Conservation (phyloP, 441 rosid species). For the Gossypium gossypioides region DNA sequence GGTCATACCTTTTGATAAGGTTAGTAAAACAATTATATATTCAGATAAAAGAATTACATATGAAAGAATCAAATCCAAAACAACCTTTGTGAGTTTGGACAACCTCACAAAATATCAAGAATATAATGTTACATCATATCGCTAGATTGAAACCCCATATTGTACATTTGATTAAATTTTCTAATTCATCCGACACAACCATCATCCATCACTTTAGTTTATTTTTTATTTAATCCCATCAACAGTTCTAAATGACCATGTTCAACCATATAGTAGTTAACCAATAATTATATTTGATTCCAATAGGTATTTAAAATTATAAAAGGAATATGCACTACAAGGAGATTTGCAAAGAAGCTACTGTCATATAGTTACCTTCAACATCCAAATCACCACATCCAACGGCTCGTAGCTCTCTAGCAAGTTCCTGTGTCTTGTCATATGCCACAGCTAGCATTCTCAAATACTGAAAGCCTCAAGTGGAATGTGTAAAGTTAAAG, state of each 20-base stretch:
- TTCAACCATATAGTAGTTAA: not conserved
- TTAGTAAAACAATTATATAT: not conserved
- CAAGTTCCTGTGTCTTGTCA: slow-evolving; percentile 97
- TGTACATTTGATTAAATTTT: not conserved
- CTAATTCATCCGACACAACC: not conserved
- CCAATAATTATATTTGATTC: not conserved
- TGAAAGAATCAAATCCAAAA: not conserved
- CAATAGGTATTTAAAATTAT: not conserved
- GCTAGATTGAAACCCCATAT: not conserved
- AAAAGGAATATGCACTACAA: slow-evolving; percentile 1
- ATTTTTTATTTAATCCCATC: slow-evolving; percentile 4
- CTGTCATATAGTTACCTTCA: slow-evolving; percentile 51
- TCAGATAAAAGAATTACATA: not conserved
- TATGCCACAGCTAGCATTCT: slow-evolving; percentile 59
- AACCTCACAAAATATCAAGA: slow-evolving; percentile 5
- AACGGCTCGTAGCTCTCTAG: slow-evolving; percentile 83
- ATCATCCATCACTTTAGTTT: not conserved
- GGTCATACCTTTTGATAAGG: not conserved
- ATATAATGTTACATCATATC: not conserved
- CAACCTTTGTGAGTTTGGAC: not conserved
- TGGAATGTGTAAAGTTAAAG: not conserved
- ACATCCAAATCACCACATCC: slow-evolving; percentile 99
- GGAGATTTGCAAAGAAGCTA: slow-evolving; percentile 13
- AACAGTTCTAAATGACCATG: not conserved
- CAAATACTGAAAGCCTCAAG: slow-evolving; percentile 2